Evolutionary conservation across 495 filamentous ascomycete genomes (phyloP), one percentile per base, ranked within the genome.

Genomic region (Penicillium ochrochloron): DNA sequence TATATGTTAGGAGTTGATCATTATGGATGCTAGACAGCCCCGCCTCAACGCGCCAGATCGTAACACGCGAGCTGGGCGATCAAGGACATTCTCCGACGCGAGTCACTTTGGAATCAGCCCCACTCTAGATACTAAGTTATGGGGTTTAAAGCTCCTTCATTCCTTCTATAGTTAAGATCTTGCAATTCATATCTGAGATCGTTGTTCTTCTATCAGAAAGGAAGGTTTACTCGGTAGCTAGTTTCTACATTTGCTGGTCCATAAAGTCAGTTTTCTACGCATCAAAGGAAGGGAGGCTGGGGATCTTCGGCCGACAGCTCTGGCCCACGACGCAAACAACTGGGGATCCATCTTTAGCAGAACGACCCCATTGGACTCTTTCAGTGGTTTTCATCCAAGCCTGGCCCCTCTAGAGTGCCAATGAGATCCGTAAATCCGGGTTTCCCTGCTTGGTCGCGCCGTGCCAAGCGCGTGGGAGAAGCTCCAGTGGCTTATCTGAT

Each of bases 371-470:
- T 29, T 15, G 25, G 5, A 17, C 12, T 31, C 17, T 25, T 52
- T 58, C n/a, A 25, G 5, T 33, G 11, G 56, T 48, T 48, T 48
- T 19, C 23, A 23, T 5, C 21, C 21, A 48, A 46, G 21, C 41
- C 29, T 50, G 25, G 19, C 48, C 29, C 46, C 52, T 65, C 68
- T 57, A 63, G 66, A 59, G 52, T 55, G 39, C 62, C 64, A 65
- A 71, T 64, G 39, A 69, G 11, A 66, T 69, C 70, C 71, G 73
- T 74, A 73, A 66, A 63, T 66, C 70, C 73, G 69, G 35, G 14
- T 53, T 67, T 57, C 65, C 59, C 60, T 66, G 25, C 44, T 51
- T 39, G 34, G 69, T 70, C 73, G 71, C 71, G 71, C 68, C 63
- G 68, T 34, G 52, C 34, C 46, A 51, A 54, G 48, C 66, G 68